These are phyloP conservation scores for Fusarium secorum DNA, from an alignment of 2,329 filamentous ascomycete species.

Conservation along the genomic window DNA sequence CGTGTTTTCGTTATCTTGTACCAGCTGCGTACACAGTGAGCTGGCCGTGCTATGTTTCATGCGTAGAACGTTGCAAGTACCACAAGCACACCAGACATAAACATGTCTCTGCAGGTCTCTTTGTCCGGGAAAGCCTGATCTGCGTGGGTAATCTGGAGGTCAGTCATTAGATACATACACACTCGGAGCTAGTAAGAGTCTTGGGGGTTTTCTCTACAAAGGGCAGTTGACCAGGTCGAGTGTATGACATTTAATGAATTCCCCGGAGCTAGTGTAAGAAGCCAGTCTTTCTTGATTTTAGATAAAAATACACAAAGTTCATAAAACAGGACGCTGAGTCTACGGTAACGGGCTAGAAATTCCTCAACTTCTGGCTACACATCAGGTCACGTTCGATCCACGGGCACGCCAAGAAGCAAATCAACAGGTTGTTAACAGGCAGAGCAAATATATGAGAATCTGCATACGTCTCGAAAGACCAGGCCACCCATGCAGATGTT, in stretches of 20 bases:
- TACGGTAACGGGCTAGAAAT: neutral
- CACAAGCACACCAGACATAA: neutral
- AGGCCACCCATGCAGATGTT: neutral
- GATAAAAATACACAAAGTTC: neutral
- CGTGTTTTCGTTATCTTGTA: neutral
- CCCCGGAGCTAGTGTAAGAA: neutral
- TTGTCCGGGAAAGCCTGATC: constrained; percentile 8
- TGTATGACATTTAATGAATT: neutral
- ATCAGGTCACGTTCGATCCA: neutral
- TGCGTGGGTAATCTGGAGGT: constrained; percentile 1
- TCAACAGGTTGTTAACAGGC: neutral
- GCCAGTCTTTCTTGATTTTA: neutral
- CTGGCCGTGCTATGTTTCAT: neutral
- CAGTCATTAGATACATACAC: neutral
- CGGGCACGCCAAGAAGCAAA: neutral
- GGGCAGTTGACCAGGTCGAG: neutral
- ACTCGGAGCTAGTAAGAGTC: neutral
- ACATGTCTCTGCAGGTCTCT: neutral
- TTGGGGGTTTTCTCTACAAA: neutral
- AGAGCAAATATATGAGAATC: neutral
- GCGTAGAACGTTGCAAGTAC: neutral
- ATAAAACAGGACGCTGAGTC: neutral
- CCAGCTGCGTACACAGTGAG: neutral
- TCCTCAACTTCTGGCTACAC: neutral
- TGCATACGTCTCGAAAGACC: neutral